These are phyloP conservation scores for Alternaria sp. DNA, from an alignment of 2,329 filamentous ascomycete genomes.

Conservation along the genomic window DNA sequence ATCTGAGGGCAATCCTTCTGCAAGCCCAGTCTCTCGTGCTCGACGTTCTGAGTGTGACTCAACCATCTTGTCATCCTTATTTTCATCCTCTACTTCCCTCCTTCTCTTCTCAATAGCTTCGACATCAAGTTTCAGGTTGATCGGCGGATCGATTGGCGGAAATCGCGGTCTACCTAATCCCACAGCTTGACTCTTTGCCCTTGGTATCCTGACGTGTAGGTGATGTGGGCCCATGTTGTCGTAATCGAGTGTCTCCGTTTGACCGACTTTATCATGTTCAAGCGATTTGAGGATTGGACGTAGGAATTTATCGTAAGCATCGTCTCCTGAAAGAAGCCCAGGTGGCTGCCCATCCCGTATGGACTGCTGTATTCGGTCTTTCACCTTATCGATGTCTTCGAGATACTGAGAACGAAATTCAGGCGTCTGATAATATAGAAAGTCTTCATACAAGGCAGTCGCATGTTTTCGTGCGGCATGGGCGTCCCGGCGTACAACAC, in stretches of 20 bases:
- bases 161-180: background rate
- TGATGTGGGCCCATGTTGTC: background rate
- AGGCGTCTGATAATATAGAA: background rate
- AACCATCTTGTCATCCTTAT: rapidly evolving
- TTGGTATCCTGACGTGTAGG: background rate
- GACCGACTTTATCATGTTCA: background rate
- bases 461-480: background rate
- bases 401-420: background rate
- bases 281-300: background rate
- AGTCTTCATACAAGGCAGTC: background rate
- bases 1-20: background rate
- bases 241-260: background rate
- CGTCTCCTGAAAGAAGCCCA: background rate
- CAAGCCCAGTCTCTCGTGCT: background rate
- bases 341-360: background rate
- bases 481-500: background rate
- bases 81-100: background rate
- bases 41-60: background rate
- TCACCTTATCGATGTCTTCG: background rate
- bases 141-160: background rate
- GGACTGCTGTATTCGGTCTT: too few relatives aligned
- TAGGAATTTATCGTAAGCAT: background rate
- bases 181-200: background rate
- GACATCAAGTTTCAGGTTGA: background rate
- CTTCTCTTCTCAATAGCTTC: background rate